phyloP scores from a whole-genome alignment of 495 filamentous ascomycete genomes.

The Recurvomyces mirabilis region DNA sequence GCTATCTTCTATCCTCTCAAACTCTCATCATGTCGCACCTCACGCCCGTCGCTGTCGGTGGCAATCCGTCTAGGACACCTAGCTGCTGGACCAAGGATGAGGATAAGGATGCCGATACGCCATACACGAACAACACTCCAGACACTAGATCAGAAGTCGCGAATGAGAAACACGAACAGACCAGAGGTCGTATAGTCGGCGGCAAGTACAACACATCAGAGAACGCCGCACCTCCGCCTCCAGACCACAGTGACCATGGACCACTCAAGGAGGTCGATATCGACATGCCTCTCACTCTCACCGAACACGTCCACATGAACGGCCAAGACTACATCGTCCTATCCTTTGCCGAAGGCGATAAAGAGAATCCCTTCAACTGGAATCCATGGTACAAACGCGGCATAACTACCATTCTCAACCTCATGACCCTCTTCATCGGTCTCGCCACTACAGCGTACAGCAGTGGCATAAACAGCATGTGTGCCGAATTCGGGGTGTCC shows the following conservation, averaged over 20 bases:
- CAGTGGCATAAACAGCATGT: conserved; percentile 35
- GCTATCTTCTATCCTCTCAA: too few species aligned
- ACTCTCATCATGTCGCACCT: not conserved
- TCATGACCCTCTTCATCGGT: conserved; percentile 41
- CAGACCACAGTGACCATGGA: conserved; percentile 15
- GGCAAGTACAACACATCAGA: conserved; percentile 28
- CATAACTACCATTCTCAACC: conserved; percentile 35
- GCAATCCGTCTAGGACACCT: not conserved
- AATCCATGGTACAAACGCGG: conserved; percentile 29
- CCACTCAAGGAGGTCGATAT: conserved; percentile 34
- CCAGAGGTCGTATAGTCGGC: conserved; percentile 28
- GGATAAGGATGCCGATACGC: conserved; percentile 1
- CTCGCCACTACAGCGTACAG: conserved; percentile 40
- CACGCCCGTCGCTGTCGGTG: not conserved
- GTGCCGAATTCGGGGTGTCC: conserved; percentile 30
- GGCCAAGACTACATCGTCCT: conserved; percentile 31
- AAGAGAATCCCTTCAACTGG: conserved; percentile 41
- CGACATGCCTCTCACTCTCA: conserved; percentile 34
- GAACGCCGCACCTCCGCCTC: conserved; percentile 8
- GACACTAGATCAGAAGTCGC: not conserved
- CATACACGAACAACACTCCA: not conserved
- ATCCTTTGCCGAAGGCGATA: conserved; percentile 33
- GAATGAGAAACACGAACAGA: not conserved
- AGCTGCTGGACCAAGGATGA: not conserved
- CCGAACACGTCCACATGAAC: conserved; percentile 26